Conservation (phyloP, 2,329 filamentous ascomycete genomes). For the Hypomyces rosellus region DNA sequence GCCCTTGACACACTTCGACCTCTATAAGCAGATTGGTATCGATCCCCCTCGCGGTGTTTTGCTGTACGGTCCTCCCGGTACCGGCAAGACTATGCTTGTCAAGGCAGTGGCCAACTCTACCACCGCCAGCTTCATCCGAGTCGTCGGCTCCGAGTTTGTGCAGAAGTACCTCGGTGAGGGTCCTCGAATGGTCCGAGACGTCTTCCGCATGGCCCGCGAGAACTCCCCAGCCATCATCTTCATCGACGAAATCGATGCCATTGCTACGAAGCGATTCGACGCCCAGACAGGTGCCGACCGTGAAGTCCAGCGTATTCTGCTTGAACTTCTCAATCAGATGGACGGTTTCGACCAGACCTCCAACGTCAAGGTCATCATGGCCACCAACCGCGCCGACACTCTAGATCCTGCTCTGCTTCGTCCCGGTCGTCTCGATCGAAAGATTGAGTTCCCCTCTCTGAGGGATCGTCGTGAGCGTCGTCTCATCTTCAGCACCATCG, state of each 20-base stretch:
- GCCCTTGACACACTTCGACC: conserved; percentile 92
- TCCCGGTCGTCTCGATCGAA: conserved; percentile 90
- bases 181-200: conserved; percentile 96
- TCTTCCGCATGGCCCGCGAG: conserved; percentile 98
- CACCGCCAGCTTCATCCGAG: conserved; percentile 95
- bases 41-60: conserved; percentile 95
- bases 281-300: conserved; percentile 96
- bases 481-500: conserved; percentile 96
- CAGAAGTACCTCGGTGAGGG: conserved; percentile 98
- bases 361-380: conserved; percentile 99
- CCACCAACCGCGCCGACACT: conserved; percentile 95
- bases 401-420: conserved; percentile 91
- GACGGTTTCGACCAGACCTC: conserved; percentile 98
- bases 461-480: conserved; percentile 90
- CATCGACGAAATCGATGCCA: conserved; percentile 98
- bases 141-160: conserved; percentile 96
- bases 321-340: conserved; percentile 98
- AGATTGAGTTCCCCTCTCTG: conserved; percentile 97
- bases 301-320: conserved; percentile 96
- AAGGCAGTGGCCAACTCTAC: conserved; percentile 99
- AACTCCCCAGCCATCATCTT: conserved; percentile 99
- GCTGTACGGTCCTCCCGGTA: conserved; percentile 91
- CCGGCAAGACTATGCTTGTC: conserved; percentile 94
- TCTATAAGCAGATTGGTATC: conserved; percentile 99
- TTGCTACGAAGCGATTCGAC: conserved; percentile 98